Base-by-base conservation (phyloP, 345 rosid genomes). In the Populus deltoides region DNA sequence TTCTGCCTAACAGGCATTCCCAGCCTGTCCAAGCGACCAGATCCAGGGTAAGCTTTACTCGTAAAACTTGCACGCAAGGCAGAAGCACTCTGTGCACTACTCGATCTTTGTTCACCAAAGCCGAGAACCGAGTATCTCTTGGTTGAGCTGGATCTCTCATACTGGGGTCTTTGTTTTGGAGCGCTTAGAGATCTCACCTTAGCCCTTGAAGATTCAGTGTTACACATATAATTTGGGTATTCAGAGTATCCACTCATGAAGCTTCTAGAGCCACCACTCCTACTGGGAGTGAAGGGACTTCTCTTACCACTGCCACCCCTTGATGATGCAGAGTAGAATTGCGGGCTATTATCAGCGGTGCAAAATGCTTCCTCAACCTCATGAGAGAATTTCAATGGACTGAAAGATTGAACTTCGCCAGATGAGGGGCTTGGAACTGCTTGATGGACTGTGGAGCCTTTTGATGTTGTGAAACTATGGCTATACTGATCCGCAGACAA, bases 181-280 rank as follows among this genome's bases (percentile, higher is more conserved):
- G 97, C 97, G 72, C 98, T 93, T 7, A 84, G 76, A 1, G 97
- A 96, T 70, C 99, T 87, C 16, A 75, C 81, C 82, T 93, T 93
- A 1, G 98, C 99, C 89, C 75, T 88, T 16, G 97, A 92, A 43
- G 98, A 96, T 83, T 93, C 92, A 1, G 98, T 96, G 78, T 80
- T 87, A 68, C 94, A 82, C 99, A 96, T 97, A 89, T 91, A 94
- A 86, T 86, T 97, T 24, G 99, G 99, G 79, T 88, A 82, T 80
- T 86, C 95, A 0, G 88, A 81, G 86, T 85, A 92, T 6, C 91
- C 89, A 61, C 80, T 89, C 31, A 88, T 78, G 75, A 83, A 89
- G 25, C 92, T 91, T 90, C 94, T 88, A 0, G 97, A 85, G 62
- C 95, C 92, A 76, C 92, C 91, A 75, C 97, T 91, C 86, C 79